A percentile compares a stretch with the other conserved stretches of the same genome.
These are phyloP conservation scores for Forsythia viridissima DNA, from an alignment of 257 asterid species.

Conservation along the genomic window DNA sequence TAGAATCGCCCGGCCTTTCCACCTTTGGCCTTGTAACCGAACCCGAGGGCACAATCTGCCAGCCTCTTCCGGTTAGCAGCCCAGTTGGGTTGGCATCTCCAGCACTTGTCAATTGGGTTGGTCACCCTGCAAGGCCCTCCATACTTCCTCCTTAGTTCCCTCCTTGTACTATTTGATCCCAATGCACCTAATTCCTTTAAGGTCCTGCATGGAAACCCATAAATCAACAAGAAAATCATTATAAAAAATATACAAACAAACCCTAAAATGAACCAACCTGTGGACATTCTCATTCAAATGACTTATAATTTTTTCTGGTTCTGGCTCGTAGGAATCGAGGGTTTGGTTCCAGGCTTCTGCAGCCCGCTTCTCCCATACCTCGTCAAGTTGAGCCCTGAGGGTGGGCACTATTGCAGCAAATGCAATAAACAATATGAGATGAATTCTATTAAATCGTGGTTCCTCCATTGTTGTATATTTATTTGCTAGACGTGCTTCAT, in stretches of 20 bases:
- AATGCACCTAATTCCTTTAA: conserved; percentile 27
- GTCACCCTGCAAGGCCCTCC: conserved; percentile 55
- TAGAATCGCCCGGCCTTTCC: conserved; percentile 65
- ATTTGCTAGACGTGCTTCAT: neutral
- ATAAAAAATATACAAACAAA: neutral
- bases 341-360: conserved; percentile 58
- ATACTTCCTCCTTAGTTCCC: conserved; percentile 38
- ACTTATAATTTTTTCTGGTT: conserved; percentile 44
- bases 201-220: conserved; percentile 25
- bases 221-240: neutral
- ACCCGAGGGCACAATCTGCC: conserved; percentile 78
- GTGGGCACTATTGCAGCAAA: conserved; percentile 35
- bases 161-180: conserved; percentile 42
- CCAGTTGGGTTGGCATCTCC: conserved; percentile 83
- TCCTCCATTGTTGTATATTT: conserved; percentile 27
- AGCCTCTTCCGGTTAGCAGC: conserved; percentile 54
- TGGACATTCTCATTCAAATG: conserved; percentile 41
- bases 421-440: conserved; percentile 32
- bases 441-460: conserved; percentile 7
- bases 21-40: conserved; percentile 64
- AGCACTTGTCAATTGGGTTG: conserved; percentile 84
- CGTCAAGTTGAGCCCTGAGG: conserved; percentile 42
- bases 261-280: conserved; percentile 25
- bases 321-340: conserved; percentile 43
- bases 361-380: conserved; percentile 43